These are phyloP conservation scores for Pichia occidentalis DNA, from an alignment of 805 yeast species.

Conservation along the genomic window DNA sequence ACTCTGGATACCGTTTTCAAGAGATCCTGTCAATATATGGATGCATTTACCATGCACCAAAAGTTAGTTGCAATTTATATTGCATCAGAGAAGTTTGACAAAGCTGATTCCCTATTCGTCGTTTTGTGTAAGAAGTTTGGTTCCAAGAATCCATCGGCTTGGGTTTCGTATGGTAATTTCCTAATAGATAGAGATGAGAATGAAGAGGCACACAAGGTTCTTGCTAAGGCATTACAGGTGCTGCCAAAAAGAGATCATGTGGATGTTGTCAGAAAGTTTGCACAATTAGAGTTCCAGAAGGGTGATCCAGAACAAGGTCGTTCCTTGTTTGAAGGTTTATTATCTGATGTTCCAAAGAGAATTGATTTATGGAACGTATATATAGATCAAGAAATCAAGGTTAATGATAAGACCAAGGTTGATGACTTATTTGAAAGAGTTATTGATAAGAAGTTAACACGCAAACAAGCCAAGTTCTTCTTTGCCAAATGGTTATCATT, in stretches of 20 bases:
- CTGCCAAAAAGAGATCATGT: constrained; percentile 69
- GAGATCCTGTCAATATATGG: constrained; percentile 88
- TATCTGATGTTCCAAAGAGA: constrained; percentile 86
- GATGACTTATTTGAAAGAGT: constrained; percentile 83
- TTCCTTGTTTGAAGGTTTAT: constrained; percentile 85
- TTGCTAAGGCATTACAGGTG: constrained; percentile 65
- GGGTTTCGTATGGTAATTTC: constrained; percentile 79
- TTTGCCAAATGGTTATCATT: constrained; percentile 85
- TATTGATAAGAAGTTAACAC: constrained; percentile 54
- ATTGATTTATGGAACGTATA: constrained; percentile 94
- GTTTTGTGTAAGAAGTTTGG: constrained; percentile 77
- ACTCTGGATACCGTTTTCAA: constrained; percentile 74
- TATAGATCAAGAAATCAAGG: constrained; percentile 85
- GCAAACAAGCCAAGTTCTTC: constrained; percentile 91
- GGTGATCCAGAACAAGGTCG: constrained; percentile 95
- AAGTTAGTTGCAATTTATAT: constrained; percentile 70
- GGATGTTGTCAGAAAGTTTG: constrained; percentile 81
- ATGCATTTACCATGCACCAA: constrained; percentile 72
- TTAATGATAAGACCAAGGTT: constrained; percentile 55
- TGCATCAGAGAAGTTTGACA: constrained; percentile 61
- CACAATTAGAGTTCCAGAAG: constrained; percentile 75
- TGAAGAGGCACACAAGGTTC: constrained; percentile 63
- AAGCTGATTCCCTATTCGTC: constrained; percentile 65
- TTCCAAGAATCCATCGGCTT: constrained; percentile 53
- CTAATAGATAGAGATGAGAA: constrained; percentile 51